Evolutionary conservation across 1,139 yeast genomes (phyloP), one percentile per base, ranked within the genome.

Genomic region (Eremothecium gossypii): DNA sequence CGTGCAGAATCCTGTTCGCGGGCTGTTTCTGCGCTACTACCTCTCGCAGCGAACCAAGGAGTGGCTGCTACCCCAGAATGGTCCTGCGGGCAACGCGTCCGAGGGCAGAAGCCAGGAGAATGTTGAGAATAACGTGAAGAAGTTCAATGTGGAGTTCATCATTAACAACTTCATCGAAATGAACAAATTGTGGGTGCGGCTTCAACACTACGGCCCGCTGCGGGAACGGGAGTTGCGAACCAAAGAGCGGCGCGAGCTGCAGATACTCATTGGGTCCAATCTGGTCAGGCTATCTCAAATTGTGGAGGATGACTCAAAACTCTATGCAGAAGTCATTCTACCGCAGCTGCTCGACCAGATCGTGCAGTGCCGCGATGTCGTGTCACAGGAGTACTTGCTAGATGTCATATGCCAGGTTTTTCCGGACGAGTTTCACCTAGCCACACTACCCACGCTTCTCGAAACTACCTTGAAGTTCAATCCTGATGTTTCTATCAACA

Each of bases 131-230:
- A 10, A n/a, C 27, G 27, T 23, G 32, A 48, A 17, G 49, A 50
- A 29, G 39, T 56, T 58, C 66, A 74, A 49, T 84, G 81, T 63
- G 71, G 91, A 35, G 74, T 89, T 89, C 56, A 74, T 89, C 36
- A 73, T 86, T 44, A 76, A 84, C 28, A 93, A 91, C 60, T 93
- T 91, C 61, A 80, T 89, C 47, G 98, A 91, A 60, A 91, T 91
- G 98, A 91, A 93, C 66, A 91, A 93, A 61, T 69, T 91, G 39
- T 91, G 98, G 98, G 97, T 93, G 1, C 73, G 98, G 42, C 69
- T 87, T 48, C 97, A 91, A 65, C 96, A 89, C 59, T 96, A 87
- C 61, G 98, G 98, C 1, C 96, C 87, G 50, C 77, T 93, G 1
- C 74, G 85, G 30, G 96, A 91, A 54, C 73, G 89, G 36, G 79